Base-by-base conservation (phyloP, 1,139 yeast genomes). In the Pichia sp. region DNA sequence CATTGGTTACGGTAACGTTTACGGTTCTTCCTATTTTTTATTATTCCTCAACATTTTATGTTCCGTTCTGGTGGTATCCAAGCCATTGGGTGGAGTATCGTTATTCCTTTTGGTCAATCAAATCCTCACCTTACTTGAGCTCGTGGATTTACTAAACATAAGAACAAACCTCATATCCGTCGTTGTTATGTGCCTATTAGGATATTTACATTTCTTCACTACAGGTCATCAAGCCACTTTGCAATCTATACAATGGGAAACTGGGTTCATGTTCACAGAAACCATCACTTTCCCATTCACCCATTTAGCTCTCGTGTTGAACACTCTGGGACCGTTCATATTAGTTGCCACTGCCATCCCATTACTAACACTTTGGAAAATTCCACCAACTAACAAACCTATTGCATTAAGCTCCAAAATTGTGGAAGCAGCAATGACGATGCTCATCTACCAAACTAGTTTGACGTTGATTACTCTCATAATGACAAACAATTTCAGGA, bases 171-270 rank as follows among this genome's bases (percentile, higher is more conserved):
- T 81, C 38, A 69, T 82, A 16, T 71, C 87, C 1, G 91, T 93
- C 1, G 77, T 86, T 3, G 62, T 83, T 6, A 64, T 86, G 42
- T 86, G 86, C 3, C 58, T 91, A 20, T 60, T 91, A 31, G 94
- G 88, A 1, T 77, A 77, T 48, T 78, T 78, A 43, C 93, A 82
- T 54, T 93, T 86, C 57, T 93, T 88, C 62, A 71, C 87, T 36
- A 85, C 97, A 0, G 98, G 98, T 1, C 98, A 93, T 54, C 97
- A 93, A 56, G 97, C 97, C 3, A 88, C 97, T 0, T 70, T 93
- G 27, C 91, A 94, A 7, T 80, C 96, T 1, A 79, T 93, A 33
- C 96, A 87, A 55, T 93, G 99, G 98, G 97, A 93, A 42, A 64
- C 78, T 13, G 97, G 94, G 0, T 93, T 91, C 54, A 67, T 86